Conservation (phyloP, 345 rosid species). For the Noccaea bulbosa region DNA sequence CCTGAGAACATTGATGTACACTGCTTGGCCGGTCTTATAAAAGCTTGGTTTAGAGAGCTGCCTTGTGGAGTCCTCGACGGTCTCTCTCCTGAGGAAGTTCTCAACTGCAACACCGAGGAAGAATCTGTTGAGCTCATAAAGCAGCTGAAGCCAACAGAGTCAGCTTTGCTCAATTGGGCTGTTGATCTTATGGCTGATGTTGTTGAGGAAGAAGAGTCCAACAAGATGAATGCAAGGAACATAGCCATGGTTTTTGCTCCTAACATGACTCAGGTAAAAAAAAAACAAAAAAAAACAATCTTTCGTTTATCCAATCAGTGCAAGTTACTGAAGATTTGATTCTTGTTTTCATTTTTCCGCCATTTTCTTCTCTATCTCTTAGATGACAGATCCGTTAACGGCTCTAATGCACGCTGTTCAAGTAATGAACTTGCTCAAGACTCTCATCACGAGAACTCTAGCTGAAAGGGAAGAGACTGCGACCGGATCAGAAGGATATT, state of each 20-base stretch:
- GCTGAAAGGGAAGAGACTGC: constrained; percentile 75
- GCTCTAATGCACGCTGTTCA: constrained; percentile 97
- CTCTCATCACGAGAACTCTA: constrained; percentile 61
- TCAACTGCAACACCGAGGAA: constrained; percentile 81
- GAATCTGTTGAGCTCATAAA: constrained; percentile 70
- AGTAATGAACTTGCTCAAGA: constrained; percentile 96
- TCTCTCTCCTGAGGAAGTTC: constrained; percentile 92
- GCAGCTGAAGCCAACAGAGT: constrained; percentile 85
- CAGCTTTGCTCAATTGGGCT: constrained; percentile 91
- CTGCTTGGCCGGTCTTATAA: constrained; percentile 92
- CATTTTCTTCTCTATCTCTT: constrained; percentile 3
- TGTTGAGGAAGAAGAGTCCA: constrained; percentile 84
- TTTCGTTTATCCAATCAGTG: neutral
- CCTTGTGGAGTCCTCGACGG: constrained; percentile 96
- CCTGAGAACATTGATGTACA: constrained; percentile 89
- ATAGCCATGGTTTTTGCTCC: constrained; percentile 97
- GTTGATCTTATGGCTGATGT: constrained; percentile 95
- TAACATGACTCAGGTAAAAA: constrained; percentile 89
- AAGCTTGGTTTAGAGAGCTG: constrained; percentile 98
- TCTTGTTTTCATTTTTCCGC: constrained; percentile 4
- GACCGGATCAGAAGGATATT: constrained; percentile 59
- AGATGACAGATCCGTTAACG: constrained; percentile 96
- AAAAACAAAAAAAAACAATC: neutral
- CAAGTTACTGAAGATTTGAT: constrained; percentile 1
- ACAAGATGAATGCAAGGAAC: constrained; percentile 95